Conservation (phyloP, 192 early-diverging fungal species). For the Coemansia sp. region DNA sequence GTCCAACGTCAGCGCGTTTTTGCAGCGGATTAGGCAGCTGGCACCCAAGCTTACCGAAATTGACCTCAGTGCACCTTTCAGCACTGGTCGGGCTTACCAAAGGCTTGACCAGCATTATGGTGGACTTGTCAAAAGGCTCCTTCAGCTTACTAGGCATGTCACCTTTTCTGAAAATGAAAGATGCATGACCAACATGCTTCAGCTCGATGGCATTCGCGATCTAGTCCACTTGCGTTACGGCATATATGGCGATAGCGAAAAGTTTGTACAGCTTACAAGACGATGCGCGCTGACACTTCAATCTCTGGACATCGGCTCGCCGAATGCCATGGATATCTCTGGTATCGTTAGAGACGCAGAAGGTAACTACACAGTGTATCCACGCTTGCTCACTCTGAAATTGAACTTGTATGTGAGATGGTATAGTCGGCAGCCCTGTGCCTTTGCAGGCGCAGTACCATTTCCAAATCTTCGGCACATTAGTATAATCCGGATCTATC, state of each 20-base stretch:
- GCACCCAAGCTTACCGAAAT: too few relatives aligned
- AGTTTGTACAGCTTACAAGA: background rate
- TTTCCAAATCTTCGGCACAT: background rate
- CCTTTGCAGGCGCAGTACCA: background rate
- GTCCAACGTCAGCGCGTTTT: too few relatives aligned
- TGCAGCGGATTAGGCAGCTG: too few relatives aligned
- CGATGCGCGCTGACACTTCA: background rate
- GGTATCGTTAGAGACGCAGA: background rate
- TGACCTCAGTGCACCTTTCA: too few relatives aligned
- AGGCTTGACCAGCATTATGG: background rate
- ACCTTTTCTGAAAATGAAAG: background rate
- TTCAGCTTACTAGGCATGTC: background rate
- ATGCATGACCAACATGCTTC: background rate
- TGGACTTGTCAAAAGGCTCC: background rate
- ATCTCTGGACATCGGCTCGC: too few relatives aligned
- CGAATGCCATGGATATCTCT: too few relatives aligned
- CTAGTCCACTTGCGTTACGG: background rate
- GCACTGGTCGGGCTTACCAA: too few relatives aligned
- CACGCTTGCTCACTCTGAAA: background rate
- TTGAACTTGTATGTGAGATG: background rate
- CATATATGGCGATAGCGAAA: background rate
- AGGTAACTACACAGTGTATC: background rate
- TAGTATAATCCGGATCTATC: background rate
- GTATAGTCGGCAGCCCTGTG: too few relatives aligned
- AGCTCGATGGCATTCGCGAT: background rate